These are phyloP conservation scores for Boletus vinaceobasis DNA, from an alignment of 768 basidiomycete species.

Conservation along the genomic window DNA sequence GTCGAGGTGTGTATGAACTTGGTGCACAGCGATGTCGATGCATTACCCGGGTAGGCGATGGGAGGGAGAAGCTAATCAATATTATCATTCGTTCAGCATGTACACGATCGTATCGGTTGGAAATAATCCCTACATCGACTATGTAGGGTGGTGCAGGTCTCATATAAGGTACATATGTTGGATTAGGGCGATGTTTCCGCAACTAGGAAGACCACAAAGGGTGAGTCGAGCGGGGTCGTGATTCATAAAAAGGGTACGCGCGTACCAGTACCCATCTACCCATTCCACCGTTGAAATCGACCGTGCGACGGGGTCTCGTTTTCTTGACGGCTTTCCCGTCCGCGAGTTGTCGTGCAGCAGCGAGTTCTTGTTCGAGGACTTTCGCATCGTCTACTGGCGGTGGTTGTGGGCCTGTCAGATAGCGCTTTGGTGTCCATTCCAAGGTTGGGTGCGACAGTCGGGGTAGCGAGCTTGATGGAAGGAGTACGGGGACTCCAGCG, in stretches of 20 bases:
- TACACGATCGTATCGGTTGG: conserved; percentile 12
- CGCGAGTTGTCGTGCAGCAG: conserved; percentile 63
- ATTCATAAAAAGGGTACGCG: conserved; percentile 23
- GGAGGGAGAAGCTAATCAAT: conserved; percentile 81
- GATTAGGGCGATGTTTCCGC: conserved; percentile 75
- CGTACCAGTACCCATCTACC: conserved; percentile 80
- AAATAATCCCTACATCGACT: conserved; percentile 65
- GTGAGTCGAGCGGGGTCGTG: not conserved
- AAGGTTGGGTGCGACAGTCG: conserved; percentile 39
- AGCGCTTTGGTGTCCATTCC: conserved; percentile 75
- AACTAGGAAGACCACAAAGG: conserved; percentile 40
- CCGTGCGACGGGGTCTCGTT: conserved; percentile 88
- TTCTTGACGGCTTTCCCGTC: conserved; percentile 87
- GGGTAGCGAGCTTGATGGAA: conserved; percentile 44
- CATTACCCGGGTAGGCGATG: conserved; percentile 86
- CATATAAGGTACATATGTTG: conserved; percentile 70
- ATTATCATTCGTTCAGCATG: conserved; percentile 25
- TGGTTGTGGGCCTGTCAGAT: conserved; percentile 66
- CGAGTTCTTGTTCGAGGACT: conserved; percentile 75
- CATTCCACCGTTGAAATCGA: conserved; percentile 90
- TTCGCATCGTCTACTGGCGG: conserved; percentile 77
- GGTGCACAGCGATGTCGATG: conserved; percentile 91
- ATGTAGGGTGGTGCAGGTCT: conserved; percentile 86
- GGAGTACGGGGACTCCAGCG: conserved; percentile 47
- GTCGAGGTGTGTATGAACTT: conserved; percentile 98